Conservation (phyloP, 2,329 filamentous ascomycete genomes). For the Elsinoe australis region DNA sequence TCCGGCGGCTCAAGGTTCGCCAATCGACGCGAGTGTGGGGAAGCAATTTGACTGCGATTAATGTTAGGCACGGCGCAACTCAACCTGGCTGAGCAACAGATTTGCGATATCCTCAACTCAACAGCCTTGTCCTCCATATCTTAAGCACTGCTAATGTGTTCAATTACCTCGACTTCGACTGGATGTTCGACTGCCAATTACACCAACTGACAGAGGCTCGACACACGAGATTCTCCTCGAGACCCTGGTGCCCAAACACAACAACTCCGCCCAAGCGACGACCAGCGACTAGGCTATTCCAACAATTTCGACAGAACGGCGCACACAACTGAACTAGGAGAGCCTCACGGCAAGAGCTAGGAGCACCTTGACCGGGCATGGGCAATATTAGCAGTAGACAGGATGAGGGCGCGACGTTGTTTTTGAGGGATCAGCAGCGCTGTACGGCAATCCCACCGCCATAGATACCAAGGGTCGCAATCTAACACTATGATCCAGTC, state of each 20-base stretch:
- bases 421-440: slow-evolving; percentile 83
- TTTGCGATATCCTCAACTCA: slow-evolving; percentile 13
- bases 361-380: slow-evolving; percentile 48
- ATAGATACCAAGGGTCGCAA: slow-evolving; percentile 16
- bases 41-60: slow-evolving; percentile 13
- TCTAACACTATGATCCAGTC: slow-evolving; percentile 49
- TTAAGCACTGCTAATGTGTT: background rate
- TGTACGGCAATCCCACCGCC: slow-evolving; percentile 50
- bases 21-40: slow-evolving; percentile 10
- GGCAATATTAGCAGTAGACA: slow-evolving; percentile 84
- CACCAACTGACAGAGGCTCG: background rate
- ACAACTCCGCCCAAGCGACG: background rate
- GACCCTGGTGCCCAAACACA: slow-evolving; percentile 10
- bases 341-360: slow-evolving; percentile 2
- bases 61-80: slow-evolving; percentile 11
- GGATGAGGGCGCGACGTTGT: slow-evolving; percentile 73
- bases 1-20: background rate
- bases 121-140: slow-evolving; percentile 8
- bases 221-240: background rate
- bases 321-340: background rate
- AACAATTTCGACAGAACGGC: slow-evolving; percentile 1
- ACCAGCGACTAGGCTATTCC: background rate
- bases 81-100: slow-evolving; percentile 14
- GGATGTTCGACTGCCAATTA: background rate
- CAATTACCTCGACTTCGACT: background rate